Conservation (phyloP, 495 filamentous ascomycete genomes). For the Talaromyces nanjingensis region DNA sequence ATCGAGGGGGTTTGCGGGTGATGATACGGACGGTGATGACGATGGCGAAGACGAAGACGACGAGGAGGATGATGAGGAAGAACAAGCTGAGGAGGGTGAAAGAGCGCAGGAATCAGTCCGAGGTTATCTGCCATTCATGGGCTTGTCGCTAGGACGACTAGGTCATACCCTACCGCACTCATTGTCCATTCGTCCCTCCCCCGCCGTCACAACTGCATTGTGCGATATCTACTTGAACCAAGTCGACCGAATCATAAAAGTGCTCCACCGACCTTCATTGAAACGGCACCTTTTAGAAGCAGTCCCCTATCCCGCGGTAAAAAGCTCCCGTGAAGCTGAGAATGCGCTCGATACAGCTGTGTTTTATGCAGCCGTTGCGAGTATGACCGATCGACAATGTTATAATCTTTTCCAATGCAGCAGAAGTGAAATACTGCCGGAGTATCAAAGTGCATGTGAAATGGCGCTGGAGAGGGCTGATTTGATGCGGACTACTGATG, state of each 20-base stretch:
- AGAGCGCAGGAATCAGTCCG: not conserved
- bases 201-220: constrained; percentile 9
- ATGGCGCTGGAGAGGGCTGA: constrained; percentile 41
- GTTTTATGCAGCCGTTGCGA: constrained; percentile 44
- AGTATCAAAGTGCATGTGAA: constrained; percentile 44
- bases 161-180: not conserved
- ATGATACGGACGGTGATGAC: not conserved
- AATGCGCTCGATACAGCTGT: constrained; percentile 42
- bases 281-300: constrained; percentile 12
- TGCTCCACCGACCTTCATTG: not conserved
- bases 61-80: not conserved
- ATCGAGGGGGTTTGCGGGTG: not conserved
- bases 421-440: constrained; percentile 27
- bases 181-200: not conserved
- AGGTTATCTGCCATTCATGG: not conserved
- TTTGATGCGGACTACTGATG: constrained; percentile 47
- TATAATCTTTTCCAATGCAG: constrained; percentile 30
- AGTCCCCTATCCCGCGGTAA: constrained; percentile 26
- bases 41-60: not conserved
- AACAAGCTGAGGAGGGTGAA: not conserved
- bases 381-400: constrained; percentile 36
- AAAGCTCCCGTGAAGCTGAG: constrained; percentile 25
- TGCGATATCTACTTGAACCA: constrained; percentile 27
- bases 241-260: not conserved
- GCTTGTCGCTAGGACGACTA: not conserved